phyloP scores from a whole-genome alignment of 1,284 basidiomycete genomes.

The Somion occarium region DNA sequence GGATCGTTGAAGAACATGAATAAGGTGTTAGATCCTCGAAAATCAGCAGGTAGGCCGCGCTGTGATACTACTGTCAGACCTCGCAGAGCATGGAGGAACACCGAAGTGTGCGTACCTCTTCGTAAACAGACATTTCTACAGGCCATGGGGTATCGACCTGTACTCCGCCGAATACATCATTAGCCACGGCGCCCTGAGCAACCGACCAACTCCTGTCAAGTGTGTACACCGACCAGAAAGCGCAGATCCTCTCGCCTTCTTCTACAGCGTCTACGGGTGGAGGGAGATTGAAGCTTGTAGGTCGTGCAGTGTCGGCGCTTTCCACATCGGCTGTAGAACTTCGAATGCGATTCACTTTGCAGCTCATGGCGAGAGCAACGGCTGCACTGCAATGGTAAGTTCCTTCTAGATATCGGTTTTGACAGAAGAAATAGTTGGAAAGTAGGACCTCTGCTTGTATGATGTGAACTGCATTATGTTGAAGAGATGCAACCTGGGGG shows the following conservation, averaged over 20 bases:
- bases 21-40: slow-evolving; percentile 4
- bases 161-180: slow-evolving; percentile 6
- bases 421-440: slow-evolving; percentile 38
- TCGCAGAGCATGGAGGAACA: neutral
- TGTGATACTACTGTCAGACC: neutral
- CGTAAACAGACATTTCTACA: slow-evolving; percentile 21
- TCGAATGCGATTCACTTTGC: slow-evolving; percentile 22
- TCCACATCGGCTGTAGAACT: neutral
- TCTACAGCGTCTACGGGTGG: slow-evolving; percentile 24
- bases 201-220: slow-evolving; percentile 37
- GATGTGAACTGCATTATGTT: slow-evolving; percentile 24
- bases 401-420: slow-evolving; percentile 37
- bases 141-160: slow-evolving; percentile 34
- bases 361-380: slow-evolving; percentile 33
- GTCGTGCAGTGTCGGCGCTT: slow-evolving; percentile 2
- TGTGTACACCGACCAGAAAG: slow-evolving; percentile 40
- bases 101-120: slow-evolving; percentile 7
- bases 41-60: neutral
- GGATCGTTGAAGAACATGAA: slow-evolving; percentile 4
- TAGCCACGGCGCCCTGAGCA: slow-evolving; percentile 25
- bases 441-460: slow-evolving; percentile 43
- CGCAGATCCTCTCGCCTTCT: slow-evolving; percentile 36
- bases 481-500: slow-evolving; percentile 25
- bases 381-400: slow-evolving; percentile 37
- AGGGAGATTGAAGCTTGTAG: slow-evolving; percentile 1